Base-by-base conservation (phyloP, 2,329 filamentous ascomycete genomes). In the Leptosphaerulina australis region DNA sequence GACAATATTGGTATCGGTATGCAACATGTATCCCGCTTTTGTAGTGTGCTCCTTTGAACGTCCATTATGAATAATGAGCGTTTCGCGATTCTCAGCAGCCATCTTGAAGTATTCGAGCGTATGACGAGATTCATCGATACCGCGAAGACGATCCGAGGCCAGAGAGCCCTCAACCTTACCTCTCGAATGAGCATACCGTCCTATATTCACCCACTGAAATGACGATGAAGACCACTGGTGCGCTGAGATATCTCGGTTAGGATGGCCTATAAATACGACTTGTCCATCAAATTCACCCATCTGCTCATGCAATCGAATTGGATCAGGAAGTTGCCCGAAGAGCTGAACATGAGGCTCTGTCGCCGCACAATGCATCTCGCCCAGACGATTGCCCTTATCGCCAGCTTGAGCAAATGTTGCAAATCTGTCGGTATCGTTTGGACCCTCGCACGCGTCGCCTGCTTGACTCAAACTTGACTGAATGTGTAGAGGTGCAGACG, bases 241-340 rank as follows among this genome's bases (percentile, higher is more conserved):
- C 2, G 77, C 77, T 20, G 74, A 74, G 4, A 79, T 68, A 46
- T 79, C 76, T 36, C 75, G 71, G 50, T 78, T 79, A 0, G 76
- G 76, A 55, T 80, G 76, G 38, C 75, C 71, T 24, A 77, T 72
- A 62, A 79, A 79, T 11, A 74, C 66, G 14, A 79, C 63, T 50
- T 78, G 70, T 7, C 76, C 76, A 38, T 78, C 67, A 21, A 68
- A 65, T 3, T 59, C 45, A 10, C 67, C 66, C 28, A 58, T 53
- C 22, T 67, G 46, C 31, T 64, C 58, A 4, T 67, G 63, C 18
- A 79, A 67, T 48, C 65, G 72, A 12, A 74, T 71, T 4, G 71
- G 69, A 14, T 74, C 68, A n/a, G 76, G 75, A 2, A 79, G 65
- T 17, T 71, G 69, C 17, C 74, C 76, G 38, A 79, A 79, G 11